Evolutionary conservation across 345 rosid species (phyloP), one percentile per base, ranked within the genome.

Genomic region (Brassica carinata): DNA sequence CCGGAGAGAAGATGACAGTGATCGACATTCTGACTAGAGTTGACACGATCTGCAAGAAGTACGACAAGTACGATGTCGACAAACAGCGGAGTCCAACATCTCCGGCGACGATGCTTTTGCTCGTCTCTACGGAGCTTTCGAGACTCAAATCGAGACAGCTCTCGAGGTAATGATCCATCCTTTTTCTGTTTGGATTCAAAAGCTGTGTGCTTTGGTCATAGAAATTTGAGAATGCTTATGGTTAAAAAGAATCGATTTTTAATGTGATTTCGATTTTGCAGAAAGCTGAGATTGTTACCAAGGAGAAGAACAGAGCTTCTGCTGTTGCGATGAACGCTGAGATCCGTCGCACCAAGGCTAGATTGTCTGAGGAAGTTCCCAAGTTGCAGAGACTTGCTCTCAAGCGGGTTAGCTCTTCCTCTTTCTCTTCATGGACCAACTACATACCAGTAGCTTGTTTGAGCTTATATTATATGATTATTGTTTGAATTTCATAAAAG

Each of bases 271-370:
- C 2, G 74, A 30, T 69, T 19, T 29, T 29, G 58, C 81, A 96
- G 99, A 96, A 96, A 92, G 94, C 93, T 64, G 98, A 94, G 75
- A 73, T 81, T 74, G 97, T 93, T 82, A 74, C 92, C 2, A 96
- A 82, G 67, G 98, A 93, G 90, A 93, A 90, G 77, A 90, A 82
- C 11, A 90, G 89, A 80, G 99, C 97, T 61, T 84, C 99, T 70
- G 92, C 90, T 11, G 99, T 96, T 74, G 97, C 97, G 48, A 63
- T 96, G 86, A 93, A 96, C 65, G 99, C 97, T 40, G 99, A 96
- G 90, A 88, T 96, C 73, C 99, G 99, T 51, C 79, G 99, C 38
- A 91, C 94, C 10, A 96, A 96, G 84, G 98, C 97, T 31, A 85
- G 92, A 62, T 87, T 96, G 81, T 85, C 86, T 0, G 99, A 94